Conservation (phyloP, 2,329 filamentous ascomycete species). For the Rhynchosporium graminicola region DNA sequence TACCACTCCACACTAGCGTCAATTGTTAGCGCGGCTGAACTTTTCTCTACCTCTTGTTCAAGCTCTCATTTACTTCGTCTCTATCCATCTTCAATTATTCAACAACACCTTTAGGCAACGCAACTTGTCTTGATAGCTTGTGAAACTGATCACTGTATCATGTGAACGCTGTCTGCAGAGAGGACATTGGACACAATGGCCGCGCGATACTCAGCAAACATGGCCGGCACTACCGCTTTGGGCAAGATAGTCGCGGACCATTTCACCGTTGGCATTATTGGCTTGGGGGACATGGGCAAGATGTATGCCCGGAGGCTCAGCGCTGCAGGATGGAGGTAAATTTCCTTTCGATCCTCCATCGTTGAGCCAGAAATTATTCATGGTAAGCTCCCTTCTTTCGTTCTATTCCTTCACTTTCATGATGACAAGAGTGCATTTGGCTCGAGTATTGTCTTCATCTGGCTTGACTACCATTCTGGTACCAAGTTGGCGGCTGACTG, state of each 20-base stretch:
- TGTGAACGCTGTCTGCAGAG: conserved; percentile 19
- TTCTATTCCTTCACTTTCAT: conserved; percentile 48
- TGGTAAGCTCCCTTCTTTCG: conserved; percentile 33
- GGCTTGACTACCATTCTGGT: conserved; percentile 75
- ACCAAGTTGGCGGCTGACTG: conserved; percentile 59
- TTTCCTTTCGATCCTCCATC: conserved; percentile 35
- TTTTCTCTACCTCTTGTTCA: not conserved
- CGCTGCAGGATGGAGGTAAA: conserved; percentile 95
- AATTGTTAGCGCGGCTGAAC: not conserved
- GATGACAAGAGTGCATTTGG: conserved; percentile 99
- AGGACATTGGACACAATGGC: conserved; percentile 16
- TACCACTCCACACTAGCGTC: not conserved
- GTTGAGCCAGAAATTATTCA: conserved; percentile 33
- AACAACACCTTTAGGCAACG: not conserved
- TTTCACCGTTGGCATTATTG: conserved; percentile 89
- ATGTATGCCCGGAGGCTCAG: conserved; percentile 93
- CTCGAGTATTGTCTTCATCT: conserved; percentile 85
- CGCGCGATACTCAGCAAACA: conserved; percentile 11
- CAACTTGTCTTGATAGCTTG: not conserved
- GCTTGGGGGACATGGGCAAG: conserved; percentile 99
- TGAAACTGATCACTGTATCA: conserved; percentile 3
- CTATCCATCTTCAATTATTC: not conserved
- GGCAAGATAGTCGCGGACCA: conserved; percentile 40
- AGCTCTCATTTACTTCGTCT: not conserved
- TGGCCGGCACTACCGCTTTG: conserved; percentile 12